These are phyloP conservation scores for Bidens hawaiensis DNA, from an alignment of 140 eudicot species.

Conservation along the genomic window DNA sequence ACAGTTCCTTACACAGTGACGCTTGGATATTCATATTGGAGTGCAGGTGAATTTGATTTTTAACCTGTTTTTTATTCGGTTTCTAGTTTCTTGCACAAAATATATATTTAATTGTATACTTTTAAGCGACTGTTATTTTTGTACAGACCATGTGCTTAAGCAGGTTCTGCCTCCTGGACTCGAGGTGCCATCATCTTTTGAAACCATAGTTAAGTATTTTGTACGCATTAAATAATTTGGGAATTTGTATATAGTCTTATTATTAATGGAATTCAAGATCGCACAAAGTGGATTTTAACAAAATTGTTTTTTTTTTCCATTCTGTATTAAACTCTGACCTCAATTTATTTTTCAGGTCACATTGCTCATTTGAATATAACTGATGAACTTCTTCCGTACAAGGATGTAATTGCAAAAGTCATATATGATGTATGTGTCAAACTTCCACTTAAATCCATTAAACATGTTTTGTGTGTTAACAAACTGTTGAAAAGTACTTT, in stretches of 20 bases:
- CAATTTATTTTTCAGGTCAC: conserved; percentile 70
- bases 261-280: not conserved
- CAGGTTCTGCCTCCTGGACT: conserved; percentile 89
- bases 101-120: not conserved
- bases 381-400: conserved; percentile 83
- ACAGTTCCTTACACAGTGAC: conserved; percentile 86
- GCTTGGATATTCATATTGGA: conserved; percentile 97
- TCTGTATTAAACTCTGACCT: conserved; percentile 15
- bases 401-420: conserved; percentile 91
- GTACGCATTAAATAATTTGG: not conserved
- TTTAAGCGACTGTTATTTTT: conserved; percentile 9
- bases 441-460: not conserved
- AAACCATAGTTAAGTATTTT: conserved; percentile 91
- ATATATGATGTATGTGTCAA: conserved; percentile 76
- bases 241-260: not conserved
- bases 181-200: conserved; percentile 94
- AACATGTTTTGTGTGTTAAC: not conserved
- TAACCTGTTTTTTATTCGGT: not conserved
- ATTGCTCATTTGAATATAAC: conserved; percentile 91
- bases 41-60: conserved; percentile 59
- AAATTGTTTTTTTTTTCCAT: not conserved
- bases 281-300: not conserved
- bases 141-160: conserved; percentile 81
- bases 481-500: not conserved
- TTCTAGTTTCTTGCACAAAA: not conserved